phyloP scores from a whole-genome alignment of 768 basidiomycete species.

The Obba rivulosa region DNA sequence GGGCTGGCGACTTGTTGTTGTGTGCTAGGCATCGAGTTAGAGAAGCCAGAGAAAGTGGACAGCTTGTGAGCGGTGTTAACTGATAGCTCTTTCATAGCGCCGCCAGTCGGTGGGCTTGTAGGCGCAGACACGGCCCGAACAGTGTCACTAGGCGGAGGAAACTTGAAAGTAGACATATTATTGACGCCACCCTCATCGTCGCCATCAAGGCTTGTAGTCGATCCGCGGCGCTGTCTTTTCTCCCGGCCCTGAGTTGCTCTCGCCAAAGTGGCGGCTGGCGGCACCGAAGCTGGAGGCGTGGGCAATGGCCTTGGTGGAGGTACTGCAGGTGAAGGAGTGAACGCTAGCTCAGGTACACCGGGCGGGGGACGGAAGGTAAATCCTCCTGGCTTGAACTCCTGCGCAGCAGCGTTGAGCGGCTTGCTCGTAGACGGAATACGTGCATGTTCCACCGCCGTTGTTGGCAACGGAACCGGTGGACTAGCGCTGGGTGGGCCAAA shows the following conservation, averaged over 20 bases:
- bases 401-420: slow-evolving; percentile 73
- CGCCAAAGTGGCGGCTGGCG: slow-evolving; percentile 18
- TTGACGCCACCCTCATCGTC: slow-evolving; percentile 44
- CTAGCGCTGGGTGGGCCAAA: not conserved
- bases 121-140: slow-evolving; percentile 43
- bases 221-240: slow-evolving; percentile 65
- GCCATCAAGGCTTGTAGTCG: slow-evolving; percentile 28
- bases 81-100: slow-evolving; percentile 14
- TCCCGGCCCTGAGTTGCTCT: slow-evolving; percentile 66
- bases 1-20: slow-evolving; percentile 19
- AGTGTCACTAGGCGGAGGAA: slow-evolving; percentile 53
- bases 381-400: slow-evolving; percentile 72
- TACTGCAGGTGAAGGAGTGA: slow-evolving; percentile 17
- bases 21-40: slow-evolving; percentile 15
- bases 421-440: slow-evolving; percentile 50
- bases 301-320: slow-evolving; percentile 35
- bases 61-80: slow-evolving; percentile 49
- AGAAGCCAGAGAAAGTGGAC: slow-evolving; percentile 67
- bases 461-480: not conserved
- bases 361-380: slow-evolving; percentile 77
- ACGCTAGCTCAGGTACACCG: slow-evolving; percentile 56
- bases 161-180: slow-evolving; percentile 67
- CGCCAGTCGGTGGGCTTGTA: slow-evolving; percentile 26
- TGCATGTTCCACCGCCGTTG: slow-evolving; percentile 22
- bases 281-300: slow-evolving; percentile 20